These are phyloP conservation scores for Umbelopsis ramanniana DNA, from an alignment of 192 early-diverging fungal genomes.

Conservation along the genomic window DNA sequence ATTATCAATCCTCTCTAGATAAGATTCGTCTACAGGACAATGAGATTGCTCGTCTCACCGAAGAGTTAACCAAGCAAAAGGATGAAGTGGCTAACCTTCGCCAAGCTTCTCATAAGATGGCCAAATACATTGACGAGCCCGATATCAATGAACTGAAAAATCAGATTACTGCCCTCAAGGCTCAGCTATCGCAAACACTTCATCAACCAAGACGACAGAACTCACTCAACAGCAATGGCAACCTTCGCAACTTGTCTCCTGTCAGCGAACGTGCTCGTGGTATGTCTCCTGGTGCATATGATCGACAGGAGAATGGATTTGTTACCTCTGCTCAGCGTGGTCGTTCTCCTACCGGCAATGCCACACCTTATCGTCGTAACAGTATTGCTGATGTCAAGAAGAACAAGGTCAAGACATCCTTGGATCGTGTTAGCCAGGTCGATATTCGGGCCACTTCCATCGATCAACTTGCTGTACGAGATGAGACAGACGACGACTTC, in stretches of 20 bases:
- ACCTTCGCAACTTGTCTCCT: constrained; percentile 25
- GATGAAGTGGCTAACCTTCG: constrained; percentile 69
- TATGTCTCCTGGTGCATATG: constrained; percentile 23
- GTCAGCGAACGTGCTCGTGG: constrained; percentile 20
- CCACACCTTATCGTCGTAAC: not conserved
- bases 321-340: constrained; percentile 11
- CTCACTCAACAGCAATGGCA: constrained; percentile 14
- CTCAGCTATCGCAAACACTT: constrained; percentile 72
- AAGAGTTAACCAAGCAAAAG: constrained; percentile 58
- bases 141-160: constrained; percentile 66
- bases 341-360: constrained; percentile 16
- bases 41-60: constrained; percentile 62
- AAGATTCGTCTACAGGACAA: constrained; percentile 65
- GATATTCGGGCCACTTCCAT: constrained; percentile 13
- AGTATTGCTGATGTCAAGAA: constrained; percentile 18
- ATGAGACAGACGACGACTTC: constrained; percentile 6
- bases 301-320: constrained; percentile 34
- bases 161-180: constrained; percentile 70
- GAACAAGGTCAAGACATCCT: constrained; percentile 17
- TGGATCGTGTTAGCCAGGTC: constrained; percentile 8
- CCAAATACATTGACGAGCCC: constrained; percentile 64
- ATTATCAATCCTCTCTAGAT: constrained; percentile 61
- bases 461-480: constrained; percentile 14
- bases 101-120: constrained; percentile 37
- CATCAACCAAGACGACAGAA: constrained; percentile 47